These are phyloP conservation scores for Theileria equi DNA, from an alignment of 169 alveolate genomes.

Conservation along the genomic window DNA sequence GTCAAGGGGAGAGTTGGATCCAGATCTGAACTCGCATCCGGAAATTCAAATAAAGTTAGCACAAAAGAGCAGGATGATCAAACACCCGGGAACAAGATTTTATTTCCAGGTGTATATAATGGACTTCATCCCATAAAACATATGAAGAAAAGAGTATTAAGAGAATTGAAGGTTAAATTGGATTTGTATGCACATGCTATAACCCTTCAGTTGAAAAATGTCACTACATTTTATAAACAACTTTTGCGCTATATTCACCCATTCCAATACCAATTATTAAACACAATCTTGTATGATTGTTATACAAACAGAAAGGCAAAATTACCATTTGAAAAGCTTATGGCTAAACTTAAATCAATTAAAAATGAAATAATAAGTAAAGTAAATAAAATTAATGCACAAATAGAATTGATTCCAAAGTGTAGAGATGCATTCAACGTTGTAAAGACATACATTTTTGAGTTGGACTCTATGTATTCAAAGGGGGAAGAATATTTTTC, in stretches of 20 bases:
- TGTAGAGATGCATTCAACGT: constrained; percentile 58
- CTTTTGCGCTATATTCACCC: constrained; percentile 58
- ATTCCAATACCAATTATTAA: constrained; percentile 61
- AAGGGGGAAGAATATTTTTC: constrained; percentile 26
- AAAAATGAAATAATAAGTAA: constrained; percentile 15
- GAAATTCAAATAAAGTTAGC: constrained; percentile 47
- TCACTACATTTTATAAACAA: constrained; percentile 36
- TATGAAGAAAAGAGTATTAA: constrained; percentile 37
- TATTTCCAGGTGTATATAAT: constrained; percentile 59
- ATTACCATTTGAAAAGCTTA: constrained; percentile 21
- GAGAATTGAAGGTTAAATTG: constrained; percentile 59
- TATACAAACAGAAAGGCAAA: constrained; percentile 11
- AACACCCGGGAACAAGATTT: constrained; percentile 6
- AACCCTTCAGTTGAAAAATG: constrained; percentile 54
- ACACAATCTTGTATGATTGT: constrained; percentile 35
- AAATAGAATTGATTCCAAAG: constrained; percentile 18
- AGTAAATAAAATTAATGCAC: constrained; percentile 31
- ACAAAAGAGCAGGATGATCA: background rate
- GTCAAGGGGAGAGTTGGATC: constrained; percentile 63
- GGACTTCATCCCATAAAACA: constrained; percentile 57
- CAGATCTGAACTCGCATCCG: constrained; percentile 36
- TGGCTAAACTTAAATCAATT: constrained; percentile 16
- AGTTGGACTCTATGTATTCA: constrained; percentile 37
- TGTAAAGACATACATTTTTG: constrained; percentile 42
- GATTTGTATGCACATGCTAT: constrained; percentile 59